These are phyloP conservation scores for Venturiaceae sp. DNA, from an alignment of 2,329 filamentous ascomycete species.

Conservation along the genomic window DNA sequence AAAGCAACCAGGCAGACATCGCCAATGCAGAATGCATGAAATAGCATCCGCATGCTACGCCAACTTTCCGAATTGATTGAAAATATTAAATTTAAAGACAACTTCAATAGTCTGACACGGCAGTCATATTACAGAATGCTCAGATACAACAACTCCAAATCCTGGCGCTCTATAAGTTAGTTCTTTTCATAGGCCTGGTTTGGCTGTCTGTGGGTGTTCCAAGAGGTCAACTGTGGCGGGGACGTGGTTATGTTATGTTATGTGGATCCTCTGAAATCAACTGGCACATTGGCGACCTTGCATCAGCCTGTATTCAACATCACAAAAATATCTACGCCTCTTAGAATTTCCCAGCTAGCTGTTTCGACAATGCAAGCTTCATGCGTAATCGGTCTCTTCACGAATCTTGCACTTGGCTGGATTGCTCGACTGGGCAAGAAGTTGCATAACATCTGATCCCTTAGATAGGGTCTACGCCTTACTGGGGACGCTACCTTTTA, in stretches of 20 bases:
- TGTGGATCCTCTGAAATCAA: background rate
- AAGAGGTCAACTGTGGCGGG: background rate
- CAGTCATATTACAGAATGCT: background rate
- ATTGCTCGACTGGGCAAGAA: background rate
- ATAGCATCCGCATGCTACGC: background rate
- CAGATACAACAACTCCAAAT: background rate
- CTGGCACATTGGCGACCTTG: constrained; percentile 1
- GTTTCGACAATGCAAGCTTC: constrained; percentile 3
- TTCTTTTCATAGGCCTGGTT: background rate
- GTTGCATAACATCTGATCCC: background rate
- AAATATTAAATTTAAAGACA: too few species aligned
- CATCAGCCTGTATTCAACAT: constrained; percentile 1
- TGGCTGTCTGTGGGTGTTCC: constrained; percentile 5
- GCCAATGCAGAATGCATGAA: background rate
- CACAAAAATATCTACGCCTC: background rate
- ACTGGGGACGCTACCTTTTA: background rate
- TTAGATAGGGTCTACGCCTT: constrained; percentile 3
- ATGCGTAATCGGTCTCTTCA: constrained; percentile 2
- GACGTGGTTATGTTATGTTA: background rate
- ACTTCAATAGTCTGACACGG: background rate
- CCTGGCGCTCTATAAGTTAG: background rate
- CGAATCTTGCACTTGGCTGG: background rate
- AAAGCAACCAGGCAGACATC: background rate
- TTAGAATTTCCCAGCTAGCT: background rate
- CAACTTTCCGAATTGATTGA: background rate